Conservation (phyloP, 208 protist species). For the Acanthamoeba triangularis region DNA sequence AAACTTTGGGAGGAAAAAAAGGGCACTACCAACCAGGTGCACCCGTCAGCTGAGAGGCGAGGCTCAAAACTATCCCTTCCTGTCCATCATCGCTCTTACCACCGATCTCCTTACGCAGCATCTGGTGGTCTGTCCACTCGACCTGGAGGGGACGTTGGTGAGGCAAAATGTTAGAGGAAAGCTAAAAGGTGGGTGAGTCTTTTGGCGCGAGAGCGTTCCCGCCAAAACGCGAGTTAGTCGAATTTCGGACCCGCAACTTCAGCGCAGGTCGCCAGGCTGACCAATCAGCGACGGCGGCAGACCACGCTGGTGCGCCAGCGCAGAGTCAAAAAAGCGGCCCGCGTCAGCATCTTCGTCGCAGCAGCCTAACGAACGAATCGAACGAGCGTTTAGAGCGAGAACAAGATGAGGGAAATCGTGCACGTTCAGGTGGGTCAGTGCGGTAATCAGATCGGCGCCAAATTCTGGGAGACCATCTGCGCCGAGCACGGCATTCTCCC, state of each 20-base stretch:
- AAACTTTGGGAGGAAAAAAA: no score
- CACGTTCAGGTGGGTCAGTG: slow-evolving; percentile 97
- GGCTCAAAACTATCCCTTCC: no score
- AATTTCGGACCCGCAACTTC: neutral
- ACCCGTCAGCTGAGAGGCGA: no score
- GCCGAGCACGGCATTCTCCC: slow-evolving; percentile 91
- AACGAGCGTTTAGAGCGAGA: neutral
- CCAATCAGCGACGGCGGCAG: neutral
- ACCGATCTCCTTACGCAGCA: no score
- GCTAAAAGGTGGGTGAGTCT: no score
- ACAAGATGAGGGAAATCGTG: slow-evolving; percentile 97
- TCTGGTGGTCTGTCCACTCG: no score
- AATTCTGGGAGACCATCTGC: slow-evolving; percentile 93
- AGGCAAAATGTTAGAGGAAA: no score
- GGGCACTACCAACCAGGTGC: no score
- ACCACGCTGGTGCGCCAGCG: neutral
- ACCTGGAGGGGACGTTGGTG: no score
- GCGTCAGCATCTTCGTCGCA: neutral
- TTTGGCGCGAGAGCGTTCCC: neutral
- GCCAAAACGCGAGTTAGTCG: neutral
- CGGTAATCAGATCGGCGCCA: slow-evolving; percentile 97
- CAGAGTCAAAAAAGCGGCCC: neutral
- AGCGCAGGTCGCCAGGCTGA: neutral
- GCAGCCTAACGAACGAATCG: neutral
- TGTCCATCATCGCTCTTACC: no score